phyloP scores from a whole-genome alignment of 176 grass and related monocot genomes.

The Alloteropsis semialata region DNA sequence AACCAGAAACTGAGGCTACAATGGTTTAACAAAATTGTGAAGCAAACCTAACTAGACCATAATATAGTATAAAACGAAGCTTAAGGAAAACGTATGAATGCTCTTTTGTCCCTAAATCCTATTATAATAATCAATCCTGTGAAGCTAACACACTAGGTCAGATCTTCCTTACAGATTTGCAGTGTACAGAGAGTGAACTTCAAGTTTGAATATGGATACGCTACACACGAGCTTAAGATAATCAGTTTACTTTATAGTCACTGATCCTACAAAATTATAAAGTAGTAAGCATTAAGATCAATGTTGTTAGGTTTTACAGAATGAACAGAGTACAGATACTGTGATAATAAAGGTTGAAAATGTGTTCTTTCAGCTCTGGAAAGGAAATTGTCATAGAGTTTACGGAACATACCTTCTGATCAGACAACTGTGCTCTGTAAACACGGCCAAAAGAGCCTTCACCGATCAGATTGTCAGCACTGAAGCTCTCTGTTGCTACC shows the following conservation, averaged over 20 bases:
- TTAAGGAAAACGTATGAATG: too few relatives aligned
- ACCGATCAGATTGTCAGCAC: constrained; percentile 67
- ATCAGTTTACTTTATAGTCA: background rate
- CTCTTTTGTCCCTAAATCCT: background rate
- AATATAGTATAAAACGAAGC: background rate
- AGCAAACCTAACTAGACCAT: background rate
- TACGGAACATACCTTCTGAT: constrained; percentile 59
- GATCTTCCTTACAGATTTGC: background rate
- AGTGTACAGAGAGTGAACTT: background rate
- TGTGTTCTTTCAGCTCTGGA: background rate
- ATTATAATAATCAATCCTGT: background rate
- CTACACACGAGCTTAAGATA: background rate
- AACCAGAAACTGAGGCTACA: background rate
- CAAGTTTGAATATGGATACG: background rate
- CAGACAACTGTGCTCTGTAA: constrained; percentile 56
- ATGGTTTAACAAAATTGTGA: background rate
- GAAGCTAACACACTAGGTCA: background rate
- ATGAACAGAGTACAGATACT: background rate
- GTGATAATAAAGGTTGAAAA: background rate
- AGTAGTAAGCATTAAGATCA: background rate
- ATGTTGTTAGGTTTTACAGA: background rate
- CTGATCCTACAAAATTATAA: background rate
- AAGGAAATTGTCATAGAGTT: background rate
- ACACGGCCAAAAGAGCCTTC: constrained; percentile 68
- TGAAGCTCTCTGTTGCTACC: constrained; percentile 80